phyloP scores from a whole-genome alignment of 352 stramenopile genomes.

The Globisporangium sylvaticum region DNA sequence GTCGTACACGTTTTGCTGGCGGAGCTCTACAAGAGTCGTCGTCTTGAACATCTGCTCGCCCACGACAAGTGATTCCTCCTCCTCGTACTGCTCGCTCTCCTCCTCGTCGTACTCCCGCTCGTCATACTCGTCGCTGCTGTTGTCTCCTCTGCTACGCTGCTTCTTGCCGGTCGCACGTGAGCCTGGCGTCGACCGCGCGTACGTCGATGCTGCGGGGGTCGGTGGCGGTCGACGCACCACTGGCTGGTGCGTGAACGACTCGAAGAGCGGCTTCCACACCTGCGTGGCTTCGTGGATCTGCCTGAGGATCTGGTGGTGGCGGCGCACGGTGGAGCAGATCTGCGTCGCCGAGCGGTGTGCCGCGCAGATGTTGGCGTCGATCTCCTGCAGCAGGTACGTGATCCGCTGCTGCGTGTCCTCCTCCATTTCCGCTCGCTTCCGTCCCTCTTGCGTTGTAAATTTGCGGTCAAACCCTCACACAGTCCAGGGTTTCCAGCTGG shows the following conservation, averaged over 20 bases:
- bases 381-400: slow-evolving; percentile 83
- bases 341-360: slow-evolving; percentile 73
- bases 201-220: slow-evolving; percentile 34
- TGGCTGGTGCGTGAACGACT: slow-evolving; percentile 55
- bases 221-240: slow-evolving; percentile 35
- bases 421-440: slow-evolving; percentile 39
- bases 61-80: slow-evolving; percentile 37
- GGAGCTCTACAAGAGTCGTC: slow-evolving; percentile 49
- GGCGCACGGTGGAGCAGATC: slow-evolving; percentile 61
- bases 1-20: slow-evolving; percentile 35
- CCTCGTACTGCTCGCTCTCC: slow-evolving; percentile 17
- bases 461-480: background rate
- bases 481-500: background rate
- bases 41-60: slow-evolving; percentile 71
- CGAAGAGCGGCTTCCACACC: slow-evolving; percentile 77
- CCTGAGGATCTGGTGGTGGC: slow-evolving; percentile 71
- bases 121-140: slow-evolving; percentile 24
- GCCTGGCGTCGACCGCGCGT: slow-evolving; percentile 18
- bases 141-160: background rate
- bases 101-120: slow-evolving; percentile 16
- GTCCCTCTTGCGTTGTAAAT: background rate
- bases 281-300: slow-evolving; percentile 72
- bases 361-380: slow-evolving; percentile 79
- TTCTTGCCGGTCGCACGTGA: slow-evolving; percentile 13
- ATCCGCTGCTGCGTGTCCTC: slow-evolving; percentile 75